phyloP scores from a whole-genome alignment of 2,329 filamentous ascomycete species.

The Colletotrichum tropicicola region DNA sequence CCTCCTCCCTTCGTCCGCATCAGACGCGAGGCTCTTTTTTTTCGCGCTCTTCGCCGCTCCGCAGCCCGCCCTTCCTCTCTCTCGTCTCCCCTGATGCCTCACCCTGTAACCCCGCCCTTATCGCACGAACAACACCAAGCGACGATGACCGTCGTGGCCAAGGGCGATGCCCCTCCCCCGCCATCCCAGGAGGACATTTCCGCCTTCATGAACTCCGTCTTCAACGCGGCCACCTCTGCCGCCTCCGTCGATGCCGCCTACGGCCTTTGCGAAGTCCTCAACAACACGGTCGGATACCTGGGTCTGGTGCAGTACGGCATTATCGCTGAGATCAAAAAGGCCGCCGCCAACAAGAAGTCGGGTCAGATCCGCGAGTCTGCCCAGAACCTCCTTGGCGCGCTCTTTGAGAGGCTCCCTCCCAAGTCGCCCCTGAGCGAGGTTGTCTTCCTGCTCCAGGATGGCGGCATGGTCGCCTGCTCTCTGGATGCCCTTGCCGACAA shows the following conservation, averaged over 20 bases:
- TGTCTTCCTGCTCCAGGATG: slow-evolving; percentile 83
- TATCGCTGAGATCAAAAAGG: slow-evolving; percentile 70
- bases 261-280: slow-evolving; percentile 66
- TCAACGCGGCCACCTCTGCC: slow-evolving; percentile 74
- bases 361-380: slow-evolving; percentile 85
- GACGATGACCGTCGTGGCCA: slow-evolving; percentile 49
- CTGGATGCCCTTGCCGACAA: slow-evolving; percentile 93
- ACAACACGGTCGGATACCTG: slow-evolving; percentile 61
- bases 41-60: not conserved
- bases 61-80: not conserved
- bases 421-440: slow-evolving; percentile 83
- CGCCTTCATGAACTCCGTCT: slow-evolving; percentile 72
- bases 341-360: slow-evolving; percentile 93
- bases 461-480: slow-evolving; percentile 74
- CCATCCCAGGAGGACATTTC: slow-evolving; percentile 74
- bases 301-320: slow-evolving; percentile 64
- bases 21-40: slow-evolving; percentile 16
- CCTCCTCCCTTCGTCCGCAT: slow-evolving; percentile 20
- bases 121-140: slow-evolving; percentile 34
- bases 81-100: slow-evolving; percentile 49
- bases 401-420: slow-evolving; percentile 89
- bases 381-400: slow-evolving; percentile 92
- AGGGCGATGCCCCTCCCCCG: slow-evolving; percentile 59
- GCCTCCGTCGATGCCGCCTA: slow-evolving; percentile 73
- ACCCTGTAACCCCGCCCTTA: slow-evolving; percentile 55